These are phyloP conservation scores for Sarcodon aspratus DNA, from an alignment of 768 basidiomycete species.

Conservation along the genomic window DNA sequence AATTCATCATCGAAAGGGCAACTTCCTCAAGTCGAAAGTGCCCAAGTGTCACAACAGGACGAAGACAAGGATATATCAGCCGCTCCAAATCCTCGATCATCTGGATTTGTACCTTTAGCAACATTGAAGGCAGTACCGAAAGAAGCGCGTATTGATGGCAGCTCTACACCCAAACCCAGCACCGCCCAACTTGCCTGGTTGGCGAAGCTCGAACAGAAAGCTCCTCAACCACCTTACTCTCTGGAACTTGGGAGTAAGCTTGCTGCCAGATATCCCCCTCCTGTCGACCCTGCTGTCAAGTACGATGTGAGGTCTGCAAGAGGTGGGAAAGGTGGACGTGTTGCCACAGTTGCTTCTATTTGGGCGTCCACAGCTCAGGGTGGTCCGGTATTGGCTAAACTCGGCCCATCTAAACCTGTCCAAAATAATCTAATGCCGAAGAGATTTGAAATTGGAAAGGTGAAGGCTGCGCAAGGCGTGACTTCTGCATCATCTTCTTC, in stretches of 20 bases:
- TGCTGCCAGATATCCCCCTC: conserved; percentile 6
- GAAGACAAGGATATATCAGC: conserved; percentile 7
- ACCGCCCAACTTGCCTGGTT: background rate
- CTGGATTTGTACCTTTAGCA: conserved; percentile 61
- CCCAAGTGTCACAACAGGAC: background rate
- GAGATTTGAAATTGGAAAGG: background rate
- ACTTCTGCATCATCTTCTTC: background rate
- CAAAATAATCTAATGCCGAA: background rate
- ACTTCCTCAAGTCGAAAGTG: background rate
- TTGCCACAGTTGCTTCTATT: conserved; percentile 60
- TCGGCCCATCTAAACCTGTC: background rate
- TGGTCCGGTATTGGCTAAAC: background rate
- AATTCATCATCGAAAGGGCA: background rate
- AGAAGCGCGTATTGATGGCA: background rate
- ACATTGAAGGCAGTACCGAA: conserved; percentile 26
- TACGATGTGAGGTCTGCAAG: conserved; percentile 71
- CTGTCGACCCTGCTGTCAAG: conserved; percentile 40
- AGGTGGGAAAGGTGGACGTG: conserved; percentile 66
- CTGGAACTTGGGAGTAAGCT: background rate
- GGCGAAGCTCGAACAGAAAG: background rate
- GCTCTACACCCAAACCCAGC: background rate
- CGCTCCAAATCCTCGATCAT: conserved; percentile 61
- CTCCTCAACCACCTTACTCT: background rate
- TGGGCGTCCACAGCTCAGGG: conserved; percentile 39
- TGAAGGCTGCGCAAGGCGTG: background rate